Evolutionary conservation across 345 rosid genomes (phyloP), one percentile per base, ranked within the genome.

Genomic region (Hirschfeldia incana): DNA sequence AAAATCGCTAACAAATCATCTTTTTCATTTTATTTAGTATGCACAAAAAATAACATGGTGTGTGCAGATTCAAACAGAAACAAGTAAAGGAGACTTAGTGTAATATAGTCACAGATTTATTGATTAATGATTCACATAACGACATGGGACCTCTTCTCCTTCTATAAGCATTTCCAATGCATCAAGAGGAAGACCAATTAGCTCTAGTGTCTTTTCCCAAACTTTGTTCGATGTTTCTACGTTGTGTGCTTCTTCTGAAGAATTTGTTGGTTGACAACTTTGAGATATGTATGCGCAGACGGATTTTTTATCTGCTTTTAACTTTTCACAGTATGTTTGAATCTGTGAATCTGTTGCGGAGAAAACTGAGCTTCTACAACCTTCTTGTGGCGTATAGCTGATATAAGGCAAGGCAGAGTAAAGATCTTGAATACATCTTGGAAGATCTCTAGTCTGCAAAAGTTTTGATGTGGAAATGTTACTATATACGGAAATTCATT

Each of bases 371-470:
- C 93, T 94, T 82, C 97, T 80, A 27, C 92, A 84, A 79, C 97
- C 97, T 85, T 92, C 97, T 81, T 89, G 90, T 60, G 97, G 78
- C 27, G 81, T 88, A 69, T 91, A 89, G 67, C 89, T 85, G 69
- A 92, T 91, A 70, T 94, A 94, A 2, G 97, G 97, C 75, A 90
- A 77, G 59, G 77, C 88, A 34, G 77, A 86, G 85, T 94, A 92
- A 17, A 72, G 85, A 67, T 90, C 90, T 84, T 92, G 97, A 75
- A 92, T 73, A 8, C 82, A 79, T 68, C 80, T 70, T 86, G 87
- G 83, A 84, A 92, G 91, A 87, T 94, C 97, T 86, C 97, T 86
- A 3, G 97, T 95, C 98, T 92, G 85, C 84, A 33, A 11, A 84
- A 64, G 67, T 46, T 63, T 1, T 28, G 49, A 58, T 51, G 9